Conservation (phyloP, 2,329 filamentous ascomycete species). For the Aspergillus luchuensis region DNA sequence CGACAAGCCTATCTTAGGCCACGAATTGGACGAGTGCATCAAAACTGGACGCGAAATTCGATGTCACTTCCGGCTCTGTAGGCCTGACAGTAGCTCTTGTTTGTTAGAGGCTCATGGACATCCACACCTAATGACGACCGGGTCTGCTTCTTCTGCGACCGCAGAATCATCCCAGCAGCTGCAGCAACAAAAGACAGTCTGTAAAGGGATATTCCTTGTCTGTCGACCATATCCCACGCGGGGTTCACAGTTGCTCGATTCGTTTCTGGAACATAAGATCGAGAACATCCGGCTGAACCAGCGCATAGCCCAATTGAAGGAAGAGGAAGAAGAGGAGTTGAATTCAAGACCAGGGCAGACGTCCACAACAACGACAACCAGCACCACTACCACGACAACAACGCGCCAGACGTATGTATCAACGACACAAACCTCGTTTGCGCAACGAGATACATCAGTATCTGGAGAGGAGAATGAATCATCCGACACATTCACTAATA, state of each 20-base stretch:
- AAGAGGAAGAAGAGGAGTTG: slow-evolving; percentile 80
- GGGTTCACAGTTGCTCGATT: slow-evolving; percentile 82
- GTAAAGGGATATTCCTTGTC: slow-evolving; percentile 92
- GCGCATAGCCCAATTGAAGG: slow-evolving; percentile 79
- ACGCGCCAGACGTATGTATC: slow-evolving; percentile 5
- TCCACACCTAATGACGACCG: slow-evolving; percentile 69
- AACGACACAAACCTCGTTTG: not conserved
- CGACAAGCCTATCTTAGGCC: slow-evolving; percentile 77
- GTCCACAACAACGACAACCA: not conserved
- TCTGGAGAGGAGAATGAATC: slow-evolving; percentile 44
- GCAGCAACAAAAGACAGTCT: slow-evolving; percentile 68
- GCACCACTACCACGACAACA: not conserved
- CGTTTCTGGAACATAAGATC: slow-evolving; percentile 94
- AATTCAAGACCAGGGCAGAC: slow-evolving; percentile 57
- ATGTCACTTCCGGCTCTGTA: slow-evolving; percentile 82
- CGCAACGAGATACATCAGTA: slow-evolving; percentile 15
- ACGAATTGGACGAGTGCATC: slow-evolving; percentile 88
- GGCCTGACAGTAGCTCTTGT: slow-evolving; percentile 70
- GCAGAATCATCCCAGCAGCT: slow-evolving; percentile 48
- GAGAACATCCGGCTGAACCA: slow-evolving; percentile 87
- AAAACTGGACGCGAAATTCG: slow-evolving; percentile 76
- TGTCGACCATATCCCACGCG: slow-evolving; percentile 85
- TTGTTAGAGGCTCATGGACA: slow-evolving; percentile 94
- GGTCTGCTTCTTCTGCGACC: not conserved
- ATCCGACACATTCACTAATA: slow-evolving; percentile 36